Conservation (phyloP, 225 moss, liverwort and hornwort species). For the Climacium dendroides region DNA sequence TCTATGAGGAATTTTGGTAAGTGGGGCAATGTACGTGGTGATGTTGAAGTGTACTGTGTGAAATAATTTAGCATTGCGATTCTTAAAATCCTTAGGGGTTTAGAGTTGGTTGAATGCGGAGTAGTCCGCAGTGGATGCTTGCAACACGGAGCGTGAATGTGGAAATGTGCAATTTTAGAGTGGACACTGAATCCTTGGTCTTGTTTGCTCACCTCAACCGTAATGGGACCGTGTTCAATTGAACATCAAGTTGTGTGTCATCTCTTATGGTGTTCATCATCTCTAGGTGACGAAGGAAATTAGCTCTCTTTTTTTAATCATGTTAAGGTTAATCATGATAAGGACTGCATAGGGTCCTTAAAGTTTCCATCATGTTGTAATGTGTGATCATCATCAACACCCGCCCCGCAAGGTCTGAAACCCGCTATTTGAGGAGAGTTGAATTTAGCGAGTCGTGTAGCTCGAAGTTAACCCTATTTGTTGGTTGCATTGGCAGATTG, state of each 20-base stretch:
- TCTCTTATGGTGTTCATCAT: neutral
- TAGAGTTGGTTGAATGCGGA: neutral
- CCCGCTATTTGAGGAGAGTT: neutral
- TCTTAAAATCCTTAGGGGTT: neutral
- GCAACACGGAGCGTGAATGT: neutral
- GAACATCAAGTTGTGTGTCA: neutral
- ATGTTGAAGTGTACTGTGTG: neutral
- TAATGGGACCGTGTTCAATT: too few species aligned
- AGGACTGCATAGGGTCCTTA: neutral
- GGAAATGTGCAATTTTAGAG: neutral
- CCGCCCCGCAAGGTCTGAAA: neutral
- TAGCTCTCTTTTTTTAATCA: neutral
- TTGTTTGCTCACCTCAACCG: neutral
- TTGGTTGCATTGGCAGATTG: constrained; percentile 46
- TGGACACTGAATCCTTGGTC: neutral
- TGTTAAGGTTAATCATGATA: neutral
- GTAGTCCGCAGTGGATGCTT: neutral
- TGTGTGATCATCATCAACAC: too few species aligned
- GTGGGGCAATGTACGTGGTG: neutral
- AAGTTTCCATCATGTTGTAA: neutral
- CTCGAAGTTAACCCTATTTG: neutral
- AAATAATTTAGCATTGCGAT: neutral
- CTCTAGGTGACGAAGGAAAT: neutral
- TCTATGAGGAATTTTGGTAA: neutral
- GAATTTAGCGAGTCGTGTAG: neutral